Conservation (phyloP, 2,329 filamentous ascomycete species). For the Pseudogymnoascus sp. region DNA sequence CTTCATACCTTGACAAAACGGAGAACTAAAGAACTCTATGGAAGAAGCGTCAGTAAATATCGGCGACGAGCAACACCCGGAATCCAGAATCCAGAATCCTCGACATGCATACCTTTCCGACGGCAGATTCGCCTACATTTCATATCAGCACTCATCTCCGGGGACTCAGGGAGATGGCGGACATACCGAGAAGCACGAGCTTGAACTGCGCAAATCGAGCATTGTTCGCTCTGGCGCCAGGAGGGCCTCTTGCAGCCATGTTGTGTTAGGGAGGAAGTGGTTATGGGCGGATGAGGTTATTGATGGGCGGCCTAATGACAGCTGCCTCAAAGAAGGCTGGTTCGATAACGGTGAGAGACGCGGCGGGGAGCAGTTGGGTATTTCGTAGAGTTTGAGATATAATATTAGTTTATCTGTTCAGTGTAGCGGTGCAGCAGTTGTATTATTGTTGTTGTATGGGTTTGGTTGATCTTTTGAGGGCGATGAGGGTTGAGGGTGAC, state of each 20-base stretch:
- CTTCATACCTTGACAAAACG: conserved; percentile 89
- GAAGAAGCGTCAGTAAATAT: conserved; percentile 18
- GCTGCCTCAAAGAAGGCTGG: neutral
- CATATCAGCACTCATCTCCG: conserved; percentile 30
- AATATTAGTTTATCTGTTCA: neutral
- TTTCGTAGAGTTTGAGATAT: neutral
- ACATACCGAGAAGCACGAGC: conserved; percentile 86
- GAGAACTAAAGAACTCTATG: conserved; percentile 88
- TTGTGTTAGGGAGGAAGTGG: neutral
- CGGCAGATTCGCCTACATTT: conserved; percentile 81
- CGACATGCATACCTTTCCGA: conserved; percentile 71
- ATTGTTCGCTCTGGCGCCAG: conserved; percentile 55
- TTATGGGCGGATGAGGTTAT: neutral
- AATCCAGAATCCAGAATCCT: neutral
- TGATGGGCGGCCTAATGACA: neutral
- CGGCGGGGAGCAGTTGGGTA: neutral
- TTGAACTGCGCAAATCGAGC: conserved; percentile 98
- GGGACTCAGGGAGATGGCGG: neutral
- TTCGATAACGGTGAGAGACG: neutral
- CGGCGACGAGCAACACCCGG: conserved; percentile 13
- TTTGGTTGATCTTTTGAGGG: conserved; percentile 2
- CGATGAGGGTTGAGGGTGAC: neutral
- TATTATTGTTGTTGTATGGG: conserved; percentile 2
- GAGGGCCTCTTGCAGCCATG: conserved; percentile 78
- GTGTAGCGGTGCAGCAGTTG: conserved; percentile 1